Evolutionary conservation across 352 stramenopile species (phyloP), one percentile per base, ranked within the genome.

Genomic region (Globisporangium okanoganense): DNA sequence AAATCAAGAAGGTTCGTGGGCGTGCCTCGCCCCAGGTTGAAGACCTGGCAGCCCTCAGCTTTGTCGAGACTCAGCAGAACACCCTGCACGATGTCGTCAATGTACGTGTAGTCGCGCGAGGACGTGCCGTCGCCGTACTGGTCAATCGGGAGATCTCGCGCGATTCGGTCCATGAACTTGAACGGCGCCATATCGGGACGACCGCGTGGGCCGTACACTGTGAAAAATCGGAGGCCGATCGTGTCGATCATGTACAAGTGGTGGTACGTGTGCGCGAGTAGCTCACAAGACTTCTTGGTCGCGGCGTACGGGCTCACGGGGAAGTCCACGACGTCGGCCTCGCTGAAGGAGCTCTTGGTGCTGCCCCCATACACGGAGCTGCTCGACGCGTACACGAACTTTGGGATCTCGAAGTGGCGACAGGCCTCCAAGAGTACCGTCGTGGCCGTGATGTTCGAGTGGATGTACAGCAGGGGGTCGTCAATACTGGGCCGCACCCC

Each of bases 181-280:
- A 58, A 50, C 57, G 45, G 57, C 24, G 45, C 45, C 33, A 58
- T 45, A 71, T 99, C 97, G 13, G 97, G 97, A 41, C 97, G 79
- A 13, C 97, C 97, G 18, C 95, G 76, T 14, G 92, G 91, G 2
- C 97, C 97, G 68, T 99, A 99, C 0, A 99, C 97, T 12, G 97
- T 99, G 76, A 99, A 99, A 75, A 99, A 99, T 22, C 96, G 92
- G 56, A 99, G 76, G 2, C 93, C 97, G 56, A 97, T 97, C 10
- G 90, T 85, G 48, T 97, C 92, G 54, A 99, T 75, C 25, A 92
- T 79, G 84, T 99, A 98, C 12, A 99, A 68, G 65, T 98, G 90
- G 72, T 98, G 87, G 82, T 99, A 99, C 41, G 96, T 98, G 80
- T 99, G 93, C 5, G 96, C 96, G 16, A 99, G 67, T 41, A 99